A percentile compares a stretch with the other conserved stretches of the same genome.
Evolutionary conservation across 2,329 filamentous ascomycete genomes (phyloP).

Genomic region (Colletotrichum tropicale): DNA sequence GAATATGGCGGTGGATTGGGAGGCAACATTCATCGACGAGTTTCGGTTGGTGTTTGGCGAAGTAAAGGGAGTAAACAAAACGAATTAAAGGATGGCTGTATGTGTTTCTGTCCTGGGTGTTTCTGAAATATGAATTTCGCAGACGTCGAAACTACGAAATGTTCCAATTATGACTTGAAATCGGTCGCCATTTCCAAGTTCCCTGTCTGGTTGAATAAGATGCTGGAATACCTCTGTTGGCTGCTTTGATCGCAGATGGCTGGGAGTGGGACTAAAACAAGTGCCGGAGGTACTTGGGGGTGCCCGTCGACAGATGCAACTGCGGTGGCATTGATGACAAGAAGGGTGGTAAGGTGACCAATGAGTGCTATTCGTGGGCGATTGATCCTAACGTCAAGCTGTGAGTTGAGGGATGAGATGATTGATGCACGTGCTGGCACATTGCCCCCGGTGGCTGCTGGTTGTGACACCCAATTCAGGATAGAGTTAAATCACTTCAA

Average conservation of each 20-base stretch:
- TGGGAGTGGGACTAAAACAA: constrained; percentile 22
- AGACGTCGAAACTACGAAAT: no score
- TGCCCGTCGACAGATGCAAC: constrained; percentile 28
- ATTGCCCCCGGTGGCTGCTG: no score
- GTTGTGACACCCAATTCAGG: rapidly evolving
- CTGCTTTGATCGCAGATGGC: background rate
- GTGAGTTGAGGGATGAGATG: no score
- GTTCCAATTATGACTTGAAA: no score
- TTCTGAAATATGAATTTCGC: no score
- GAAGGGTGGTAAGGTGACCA: constrained; percentile 26
- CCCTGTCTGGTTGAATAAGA: no score
- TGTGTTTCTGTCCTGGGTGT: no score
- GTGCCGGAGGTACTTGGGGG: constrained; percentile 28
- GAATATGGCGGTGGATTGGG: background rate
- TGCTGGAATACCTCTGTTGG: no score
- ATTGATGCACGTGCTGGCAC: no score
- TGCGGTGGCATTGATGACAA: constrained; percentile 25
- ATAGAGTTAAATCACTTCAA: no score
- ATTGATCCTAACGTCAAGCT: background rate
- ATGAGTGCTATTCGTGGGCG: constrained; percentile 21
- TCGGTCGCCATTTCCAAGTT: no score
- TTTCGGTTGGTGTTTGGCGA: background rate
- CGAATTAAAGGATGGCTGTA: rapidly evolving
- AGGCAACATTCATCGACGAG: background rate
- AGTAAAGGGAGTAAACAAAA: background rate